Evolutionary conservation across 306 rosid genomes (phyloP).

Genomic region (Medicago ruthenica): DNA sequence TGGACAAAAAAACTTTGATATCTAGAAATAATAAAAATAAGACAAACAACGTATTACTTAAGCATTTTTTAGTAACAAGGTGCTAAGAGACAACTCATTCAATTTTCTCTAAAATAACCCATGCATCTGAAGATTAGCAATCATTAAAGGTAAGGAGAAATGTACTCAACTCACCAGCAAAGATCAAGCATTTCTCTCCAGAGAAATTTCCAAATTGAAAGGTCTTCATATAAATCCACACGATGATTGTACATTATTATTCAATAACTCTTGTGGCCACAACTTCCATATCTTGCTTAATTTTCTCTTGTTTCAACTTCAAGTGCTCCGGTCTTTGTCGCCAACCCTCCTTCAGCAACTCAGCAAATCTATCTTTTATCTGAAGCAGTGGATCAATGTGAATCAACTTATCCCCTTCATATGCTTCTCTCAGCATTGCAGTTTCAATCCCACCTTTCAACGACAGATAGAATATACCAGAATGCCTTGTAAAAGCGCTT

Average conservation of each 20-base stretch:
- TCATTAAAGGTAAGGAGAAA: constrained; percentile 4
- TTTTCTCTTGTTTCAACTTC: constrained; percentile 53
- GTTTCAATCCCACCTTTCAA: constrained; percentile 88
- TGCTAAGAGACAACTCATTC: constrained; percentile 10
- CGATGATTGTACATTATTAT: neutral
- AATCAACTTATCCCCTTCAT: constrained; percentile 58
- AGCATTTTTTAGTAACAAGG: constrained; percentile 1
- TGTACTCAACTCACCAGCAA: constrained; percentile 38
- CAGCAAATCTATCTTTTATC: constrained; percentile 72
- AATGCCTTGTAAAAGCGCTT: constrained; percentile 73
- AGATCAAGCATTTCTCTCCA: neutral
- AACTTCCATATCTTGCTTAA: constrained; percentile 55
- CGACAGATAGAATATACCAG: constrained; percentile 85
- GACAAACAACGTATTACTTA: constrained; percentile 12
- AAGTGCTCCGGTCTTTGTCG: constrained; percentile 56
- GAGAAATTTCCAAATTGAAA: constrained; percentile 27
- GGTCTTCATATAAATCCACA: constrained; percentile 27
- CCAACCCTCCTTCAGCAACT: constrained; percentile 90
- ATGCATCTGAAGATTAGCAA: constrained; percentile 39
- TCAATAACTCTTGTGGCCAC: constrained; percentile 48
- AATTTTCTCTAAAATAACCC: constrained; percentile 27
- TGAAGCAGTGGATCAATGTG: constrained; percentile 77
- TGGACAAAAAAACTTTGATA: neutral
- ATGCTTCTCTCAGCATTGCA: constrained; percentile 83
- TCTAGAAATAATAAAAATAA: neutral